Evolutionary conservation across 1,139 yeast genomes (phyloP).

Genomic region (Yamadazyma pseudoaaseri): DNA sequence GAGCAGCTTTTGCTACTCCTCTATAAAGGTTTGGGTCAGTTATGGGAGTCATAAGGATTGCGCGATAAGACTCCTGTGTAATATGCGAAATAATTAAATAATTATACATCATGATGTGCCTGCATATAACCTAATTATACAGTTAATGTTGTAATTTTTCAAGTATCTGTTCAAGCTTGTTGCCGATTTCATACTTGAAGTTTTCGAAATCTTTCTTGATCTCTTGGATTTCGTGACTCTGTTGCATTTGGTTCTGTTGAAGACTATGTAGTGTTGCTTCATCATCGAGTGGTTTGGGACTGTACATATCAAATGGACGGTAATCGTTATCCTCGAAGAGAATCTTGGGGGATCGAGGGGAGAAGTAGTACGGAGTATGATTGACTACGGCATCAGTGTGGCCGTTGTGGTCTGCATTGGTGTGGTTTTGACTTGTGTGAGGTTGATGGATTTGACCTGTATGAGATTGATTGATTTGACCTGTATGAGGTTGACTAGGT

Average conservation of each 20-base stretch:
- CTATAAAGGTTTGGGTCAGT: slow-evolving; percentile 18
- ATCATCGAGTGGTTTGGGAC: not conserved
- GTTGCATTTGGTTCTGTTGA: slow-evolving; percentile 10
- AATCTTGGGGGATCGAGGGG: not conserved
- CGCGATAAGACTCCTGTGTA: not conserved
- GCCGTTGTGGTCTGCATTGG: not conserved
- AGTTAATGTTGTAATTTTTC: slow-evolving; percentile 1
- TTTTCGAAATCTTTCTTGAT: slow-evolving; percentile 16
- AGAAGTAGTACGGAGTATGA: not conserved
- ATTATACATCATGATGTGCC: no score
- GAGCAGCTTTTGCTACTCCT: slow-evolving; percentile 38
- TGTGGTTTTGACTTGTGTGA: not conserved
- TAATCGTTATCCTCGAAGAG: not conserved
- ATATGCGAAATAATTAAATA: no score
- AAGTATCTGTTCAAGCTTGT: slow-evolving; percentile 13
- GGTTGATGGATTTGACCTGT: not conserved
- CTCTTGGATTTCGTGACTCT: slow-evolving; percentile 14
- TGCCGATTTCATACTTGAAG: slow-evolving; percentile 14
- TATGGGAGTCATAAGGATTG: slow-evolving; percentile 8
- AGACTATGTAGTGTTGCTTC: slow-evolving; percentile 1
- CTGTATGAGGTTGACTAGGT: not conserved
- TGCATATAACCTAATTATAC: no score
- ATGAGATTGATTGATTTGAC: no score
- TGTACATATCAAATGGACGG: not conserved
- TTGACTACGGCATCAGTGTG: not conserved